Evolutionary conservation across 805 yeast species (phyloP), one percentile per base, ranked within the genome.

Genomic region (Cephaloascus albidus): DNA sequence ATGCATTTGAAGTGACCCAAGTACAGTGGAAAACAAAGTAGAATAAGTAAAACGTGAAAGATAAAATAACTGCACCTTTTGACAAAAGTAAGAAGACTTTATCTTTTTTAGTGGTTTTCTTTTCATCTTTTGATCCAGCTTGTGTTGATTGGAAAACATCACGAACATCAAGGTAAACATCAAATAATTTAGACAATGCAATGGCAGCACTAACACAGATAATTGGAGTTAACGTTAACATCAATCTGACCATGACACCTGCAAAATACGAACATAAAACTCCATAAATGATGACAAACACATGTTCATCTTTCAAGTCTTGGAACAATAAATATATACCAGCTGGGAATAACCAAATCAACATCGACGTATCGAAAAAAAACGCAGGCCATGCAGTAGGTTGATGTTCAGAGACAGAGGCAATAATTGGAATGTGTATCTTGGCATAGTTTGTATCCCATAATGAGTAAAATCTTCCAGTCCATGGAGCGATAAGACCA

Each of bases 351-450:
- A 93, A 71, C 98, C 98, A 94, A 53, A 90, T 85, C 63, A 93
- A 71, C 71, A 90, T 76, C 53, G 80, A 85, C 38, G 93, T 81
- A 60, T 93, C 98, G 58, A 90, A 86, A 75, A 87, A 93, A 61
- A 93, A 94, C 10, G 97, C 79, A 10, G 97, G 95, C 99, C 99
- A 93, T 3, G 98, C 96, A n/a, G 97, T 90, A 43, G 99, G 99
- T 71, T 93, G 99, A 70, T 93, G 99, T 68, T 93, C 99, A 12
- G 96, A 86, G 31, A 93, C 98, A 3, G 97, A 89, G 2, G 99
- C 98, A 63, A 93, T 93, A 57, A 93, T 93, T 35, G 98, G 99
- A 53, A 93, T 93, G 58, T 93, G 98, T 48, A 93, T 85, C 68
- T 89, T 90, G 45, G 99, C 99, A 55, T 94, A 93, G 60, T 76